A percentile compares a stretch with the other conserved stretches of the same genome.
Conservation (phyloP, 2,329 filamentous ascomycete genomes). For the Dryadomyces quercus-mongolicae region DNA sequence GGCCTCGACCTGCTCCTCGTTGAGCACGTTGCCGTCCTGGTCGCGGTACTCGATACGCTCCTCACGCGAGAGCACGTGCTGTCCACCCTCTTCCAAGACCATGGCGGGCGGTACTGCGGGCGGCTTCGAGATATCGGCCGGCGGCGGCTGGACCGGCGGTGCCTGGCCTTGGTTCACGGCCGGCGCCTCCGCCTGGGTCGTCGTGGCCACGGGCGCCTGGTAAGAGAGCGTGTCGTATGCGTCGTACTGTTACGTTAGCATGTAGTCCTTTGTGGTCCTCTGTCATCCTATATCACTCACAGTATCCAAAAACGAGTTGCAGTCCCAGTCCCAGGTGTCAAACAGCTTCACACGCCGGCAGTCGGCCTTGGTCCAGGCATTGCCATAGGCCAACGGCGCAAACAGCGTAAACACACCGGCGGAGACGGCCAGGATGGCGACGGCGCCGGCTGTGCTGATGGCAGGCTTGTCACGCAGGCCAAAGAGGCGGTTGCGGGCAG, state of each 20-base stretch:
- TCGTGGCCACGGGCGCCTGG: neutral
- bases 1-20: conserved; percentile 69
- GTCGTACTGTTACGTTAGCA: conserved; percentile 28
- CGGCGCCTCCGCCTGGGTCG: neutral
- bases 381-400: conserved; percentile 83
- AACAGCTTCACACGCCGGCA: conserved; percentile 84
- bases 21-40: conserved; percentile 79
- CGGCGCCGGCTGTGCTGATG: conserved; percentile 62
- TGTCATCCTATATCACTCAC: conserved; percentile 53
- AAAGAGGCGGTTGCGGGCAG: conserved; percentile 57
- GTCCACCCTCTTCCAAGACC: conserved; percentile 20
- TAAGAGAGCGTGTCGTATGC: conserved; percentile 24
- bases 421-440: conserved; percentile 61
- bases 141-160: conserved; percentile 2
- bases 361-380: conserved; percentile 80
- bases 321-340: conserved; percentile 91
- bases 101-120: conserved; percentile 11
- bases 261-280: neutral
- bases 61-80: conserved; percentile 42
- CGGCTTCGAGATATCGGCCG: neutral
- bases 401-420: conserved; percentile 73
- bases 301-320: conserved; percentile 78
- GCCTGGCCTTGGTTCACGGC: conserved; percentile 5
- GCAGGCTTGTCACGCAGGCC: conserved; percentile 57
- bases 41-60: conserved; percentile 91